Conservation (phyloP, 2,329 filamentous ascomycete genomes). For the Cercospora canescens region DNA sequence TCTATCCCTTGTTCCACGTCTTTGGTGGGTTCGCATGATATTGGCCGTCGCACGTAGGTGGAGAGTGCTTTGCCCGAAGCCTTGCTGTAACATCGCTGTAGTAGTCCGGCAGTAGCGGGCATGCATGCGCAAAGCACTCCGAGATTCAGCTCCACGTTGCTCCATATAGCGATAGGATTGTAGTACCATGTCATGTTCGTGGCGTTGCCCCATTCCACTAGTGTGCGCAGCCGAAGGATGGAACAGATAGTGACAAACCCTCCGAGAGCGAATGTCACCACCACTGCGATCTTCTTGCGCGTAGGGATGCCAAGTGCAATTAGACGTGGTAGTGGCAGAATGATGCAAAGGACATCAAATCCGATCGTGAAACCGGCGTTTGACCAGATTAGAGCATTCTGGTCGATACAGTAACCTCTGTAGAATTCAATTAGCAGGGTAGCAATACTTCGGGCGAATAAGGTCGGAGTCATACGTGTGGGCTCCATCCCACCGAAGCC, state of each 20-base stretch:
- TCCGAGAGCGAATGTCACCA: conserved; percentile 27
- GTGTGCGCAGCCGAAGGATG: conserved; percentile 22
- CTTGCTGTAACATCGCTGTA: conserved; percentile 18
- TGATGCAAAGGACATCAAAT: conserved; percentile 25
- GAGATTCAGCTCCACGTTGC: conserved; percentile 24
- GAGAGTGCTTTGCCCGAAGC: conserved; percentile 17
- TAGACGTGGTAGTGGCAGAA: conserved; percentile 26
- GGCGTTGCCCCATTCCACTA: conserved; percentile 18
- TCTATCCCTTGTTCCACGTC: conserved; percentile 7
- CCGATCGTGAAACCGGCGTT: conserved; percentile 24
- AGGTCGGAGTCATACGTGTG: conserved; percentile 1
- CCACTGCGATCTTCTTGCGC: conserved; percentile 24
- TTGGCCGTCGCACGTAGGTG: conserved; percentile 8
- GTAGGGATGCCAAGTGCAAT: conserved; percentile 18
- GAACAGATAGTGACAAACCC: conserved; percentile 27
- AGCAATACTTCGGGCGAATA: not conserved
- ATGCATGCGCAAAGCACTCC: conserved; percentile 29
- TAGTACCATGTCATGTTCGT: conserved; percentile 24
- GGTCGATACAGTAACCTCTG: conserved; percentile 25
- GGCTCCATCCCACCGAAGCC: conserved; percentile 20
- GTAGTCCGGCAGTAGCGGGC: conserved; percentile 23
- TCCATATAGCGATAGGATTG: conserved; percentile 26
- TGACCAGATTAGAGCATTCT: conserved; percentile 22
- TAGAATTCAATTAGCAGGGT: too few species aligned
- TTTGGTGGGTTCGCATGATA: conserved; percentile 4